phyloP scores from a whole-genome alignment of 768 basidiomycete genomes.

The Phlegmacium glaucopus region DNA sequence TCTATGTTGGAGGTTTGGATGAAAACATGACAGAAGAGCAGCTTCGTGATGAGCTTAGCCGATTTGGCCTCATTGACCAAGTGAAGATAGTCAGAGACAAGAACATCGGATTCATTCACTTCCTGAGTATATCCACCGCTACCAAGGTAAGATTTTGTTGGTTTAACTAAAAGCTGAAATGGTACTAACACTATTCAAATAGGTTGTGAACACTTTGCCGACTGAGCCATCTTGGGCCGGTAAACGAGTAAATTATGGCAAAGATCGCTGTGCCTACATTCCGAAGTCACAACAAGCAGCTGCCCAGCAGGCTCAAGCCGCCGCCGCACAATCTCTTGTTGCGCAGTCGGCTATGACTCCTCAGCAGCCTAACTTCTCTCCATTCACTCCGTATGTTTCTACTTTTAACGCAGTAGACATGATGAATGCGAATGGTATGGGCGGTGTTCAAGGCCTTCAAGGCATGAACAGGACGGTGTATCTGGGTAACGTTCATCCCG shows the following conservation, averaged over 20 bases:
- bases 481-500: constrained; percentile 94
- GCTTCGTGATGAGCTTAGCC: constrained; percentile 85
- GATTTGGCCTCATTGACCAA: constrained; percentile 96
- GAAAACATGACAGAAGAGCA: constrained; percentile 89
- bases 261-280: constrained; percentile 97
- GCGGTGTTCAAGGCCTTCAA: constrained; percentile 33
- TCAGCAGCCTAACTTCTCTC: constrained; percentile 35
- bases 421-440: constrained; percentile 33
- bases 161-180: background rate
- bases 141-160: constrained; percentile 68
- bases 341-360: constrained; percentile 51
- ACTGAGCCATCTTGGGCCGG: constrained; percentile 92
- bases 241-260: constrained; percentile 97
- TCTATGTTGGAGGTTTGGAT: constrained; percentile 93
- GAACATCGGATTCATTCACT: constrained; percentile 99
- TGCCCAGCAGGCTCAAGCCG: constrained; percentile 82
- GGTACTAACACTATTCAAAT: constrained; percentile 5
- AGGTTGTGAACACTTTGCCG: constrained; percentile 94
- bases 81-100: constrained; percentile 99
- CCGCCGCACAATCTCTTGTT: constrained; percentile 69
- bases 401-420: constrained; percentile 48
- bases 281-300: constrained; percentile 93
- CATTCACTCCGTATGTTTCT: constrained; percentile 45
- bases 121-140: constrained; percentile 90
- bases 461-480: constrained; percentile 91